Evolutionary conservation across 2,329 filamentous ascomycete genomes (phyloP), one percentile per base, ranked within the genome.

Genomic region (Alternaria triticina): DNA sequence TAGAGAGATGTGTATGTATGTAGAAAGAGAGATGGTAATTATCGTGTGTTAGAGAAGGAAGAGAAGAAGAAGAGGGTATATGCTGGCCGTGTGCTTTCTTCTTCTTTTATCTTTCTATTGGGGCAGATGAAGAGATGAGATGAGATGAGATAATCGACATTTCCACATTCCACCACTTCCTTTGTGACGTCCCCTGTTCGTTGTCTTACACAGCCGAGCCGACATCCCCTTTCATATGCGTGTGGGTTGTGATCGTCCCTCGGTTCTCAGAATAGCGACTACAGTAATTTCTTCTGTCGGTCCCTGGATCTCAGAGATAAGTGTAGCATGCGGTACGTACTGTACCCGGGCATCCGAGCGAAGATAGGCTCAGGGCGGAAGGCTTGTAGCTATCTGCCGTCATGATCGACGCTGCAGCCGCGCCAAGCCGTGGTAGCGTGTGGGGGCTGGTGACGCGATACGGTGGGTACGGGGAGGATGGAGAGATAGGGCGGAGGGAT

Each of bases 31-130:
- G 50, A 54, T 22, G 5, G 13, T 52, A 49, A 54, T 54, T 46
- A 49, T 10, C 9, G 36, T 40, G 36, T 17, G 25, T 43, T 20
- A 25, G 36, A 36, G n/a, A 17, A 25, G 23, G 45, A 45, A 50
- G 15, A 30, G 8, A 40, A 17, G 25, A 27, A 3, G 36, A 17
- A 20, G 46, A 44, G 36, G 9, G 36, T 9, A 17, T 30, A 47
- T 33, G 59, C 59, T 54, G 54, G 58, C 22, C 52, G 44, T 61
- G 28, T 36, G 28, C 49, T 40, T 55, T 40, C 33, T 55, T 54
- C 36, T 22, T 45, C 10, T 17, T 17, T 23, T 15, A 49, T 49
- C 45, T 49, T 3, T 23, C 20, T 1, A 27, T 49, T 11, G 45
- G 25, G 20, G 45, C 15, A 49, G 45, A 27, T 20, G 52, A 33